A percentile compares a stretch with the other conserved stretches of the same genome.
Evolutionary conservation across 2,329 filamentous ascomycete genomes (phyloP).

Genomic region (Fusarium sp.): DNA sequence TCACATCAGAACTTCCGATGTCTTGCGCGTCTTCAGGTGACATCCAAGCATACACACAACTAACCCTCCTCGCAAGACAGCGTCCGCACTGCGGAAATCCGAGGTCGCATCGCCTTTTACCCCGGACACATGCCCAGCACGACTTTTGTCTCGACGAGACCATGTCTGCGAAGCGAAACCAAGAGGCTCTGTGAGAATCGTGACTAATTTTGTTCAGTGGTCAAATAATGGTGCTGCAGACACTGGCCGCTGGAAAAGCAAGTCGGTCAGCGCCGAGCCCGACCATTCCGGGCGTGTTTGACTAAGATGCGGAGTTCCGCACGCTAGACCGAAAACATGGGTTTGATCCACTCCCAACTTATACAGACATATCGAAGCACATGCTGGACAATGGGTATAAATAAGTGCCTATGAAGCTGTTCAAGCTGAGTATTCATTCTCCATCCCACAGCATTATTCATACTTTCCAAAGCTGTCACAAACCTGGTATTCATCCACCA

Average conservation of each 20-base stretch:
- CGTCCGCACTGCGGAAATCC: not conserved
- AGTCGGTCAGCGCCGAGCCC: not conserved
- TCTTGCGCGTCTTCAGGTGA: not conserved
- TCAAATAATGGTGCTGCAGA: rapidly evolving
- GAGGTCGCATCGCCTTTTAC: not conserved
- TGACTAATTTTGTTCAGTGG: not conserved
- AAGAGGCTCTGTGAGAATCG: not conserved
- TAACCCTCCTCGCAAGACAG: not conserved
- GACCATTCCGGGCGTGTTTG: not conserved
- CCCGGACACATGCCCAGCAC: not conserved
- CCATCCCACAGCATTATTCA: rapidly evolving
- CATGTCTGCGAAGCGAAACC: not conserved
- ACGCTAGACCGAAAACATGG: not conserved
- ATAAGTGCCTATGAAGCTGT: not conserved
- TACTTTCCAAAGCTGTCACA: rapidly evolving
- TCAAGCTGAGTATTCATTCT: rapidly evolving
- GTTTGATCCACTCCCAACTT: not conserved
- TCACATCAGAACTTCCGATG: rapidly evolving
- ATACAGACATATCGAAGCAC: not conserved
- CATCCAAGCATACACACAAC: not conserved
- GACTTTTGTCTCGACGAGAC: not conserved
- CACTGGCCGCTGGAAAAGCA: rapidly evolving
- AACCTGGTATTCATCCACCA: too few species aligned
- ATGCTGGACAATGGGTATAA: not conserved
- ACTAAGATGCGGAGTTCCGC: not conserved